Base-by-base conservation (phyloP, 306 rosid species). In the Prunus kanzakura region DNA sequence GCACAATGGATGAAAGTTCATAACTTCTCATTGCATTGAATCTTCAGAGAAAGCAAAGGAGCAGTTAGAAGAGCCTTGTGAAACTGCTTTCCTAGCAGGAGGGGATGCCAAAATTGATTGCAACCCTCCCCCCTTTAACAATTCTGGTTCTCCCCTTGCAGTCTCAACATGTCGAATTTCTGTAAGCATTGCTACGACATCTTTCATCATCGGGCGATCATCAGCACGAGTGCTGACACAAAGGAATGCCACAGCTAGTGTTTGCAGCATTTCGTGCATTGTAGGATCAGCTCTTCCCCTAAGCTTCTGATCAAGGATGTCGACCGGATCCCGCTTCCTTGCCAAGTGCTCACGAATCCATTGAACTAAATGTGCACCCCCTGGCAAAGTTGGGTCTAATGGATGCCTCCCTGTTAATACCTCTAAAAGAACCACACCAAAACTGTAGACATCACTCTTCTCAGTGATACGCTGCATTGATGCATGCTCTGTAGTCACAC, bases 321-420 rank as follows among this genome's bases (percentile, higher is more conserved):
- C 91, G 16, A 52, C 62, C 22, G 87, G 85, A 70, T 90, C 86
- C 79, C 77, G 69, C 60, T 83, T 87, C 76, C 72, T 57, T 0
- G 89, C 91, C 11, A 91, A 81, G 72, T 91, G 93, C 62, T 89
- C 93, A 50, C 82, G 83, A 69, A 89, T 92, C 98, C 97, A 91
- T 64, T 88, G 96, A 78, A 87, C 98, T 86, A 93, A 78, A 80
- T 84, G 78, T 25, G 80, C 83, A 29, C 88, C 92, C 19, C 83
- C 87, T 0, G 97, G 90, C n/a, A 93, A 83, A 50, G 93, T 91
- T 64, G 98, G 96, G 71, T 93, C 98, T 66, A 93, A 69, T 19
- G 98, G 98, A 80, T 89, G 98, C 83, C 91, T 87, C 70, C 98
- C 98, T 54, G 98, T 91, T 65, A 93, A 82, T 45, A 89, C 87